Evolutionary conservation across 306 rosid genomes (phyloP).

Genomic region (Erythrophleum fordii): DNA sequence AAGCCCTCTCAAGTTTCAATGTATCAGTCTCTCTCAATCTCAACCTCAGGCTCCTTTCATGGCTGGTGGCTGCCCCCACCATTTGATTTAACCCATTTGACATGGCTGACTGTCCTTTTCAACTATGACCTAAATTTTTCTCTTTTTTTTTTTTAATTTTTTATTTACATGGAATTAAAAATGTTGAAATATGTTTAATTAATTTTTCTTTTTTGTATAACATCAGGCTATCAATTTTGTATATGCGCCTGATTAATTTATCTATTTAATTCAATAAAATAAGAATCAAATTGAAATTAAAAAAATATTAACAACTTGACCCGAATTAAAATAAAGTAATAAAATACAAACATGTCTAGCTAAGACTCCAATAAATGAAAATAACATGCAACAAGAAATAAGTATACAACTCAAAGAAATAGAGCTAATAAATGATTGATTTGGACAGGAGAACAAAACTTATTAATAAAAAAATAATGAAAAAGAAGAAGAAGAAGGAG

Average conservation of each 20-base stretch:
- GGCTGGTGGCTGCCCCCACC: conserved; percentile 43
- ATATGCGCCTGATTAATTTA: not conserved
- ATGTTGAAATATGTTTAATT: not conserved
- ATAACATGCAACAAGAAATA: not conserved
- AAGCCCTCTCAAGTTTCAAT: not conserved
- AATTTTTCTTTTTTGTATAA: not conserved
- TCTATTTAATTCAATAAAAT: not conserved
- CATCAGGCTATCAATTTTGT: too few species aligned
- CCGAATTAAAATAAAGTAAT: too few species aligned
- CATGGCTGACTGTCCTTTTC: conserved; percentile 39
- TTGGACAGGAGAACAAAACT: not conserved
- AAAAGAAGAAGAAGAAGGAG: not conserved
- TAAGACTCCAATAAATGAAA: not conserved
- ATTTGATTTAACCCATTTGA: conserved; percentile 35
- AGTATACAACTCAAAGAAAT: not conserved
- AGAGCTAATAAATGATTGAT: not conserved
- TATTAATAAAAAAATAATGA: not conserved
- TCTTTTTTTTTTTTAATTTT: too few species aligned
- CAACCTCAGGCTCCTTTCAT: conserved; percentile 47
- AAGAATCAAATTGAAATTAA: not conserved
- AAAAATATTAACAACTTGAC: not conserved
- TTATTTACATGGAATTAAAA: not conserved
- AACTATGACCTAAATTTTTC: conserved; percentile 19
- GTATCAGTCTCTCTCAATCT: conserved; percentile 36
- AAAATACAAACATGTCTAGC: not conserved